These are phyloP conservation scores for Myxozyma monticola DNA, from an alignment of 805 yeast species.

Conservation along the genomic window DNA sequence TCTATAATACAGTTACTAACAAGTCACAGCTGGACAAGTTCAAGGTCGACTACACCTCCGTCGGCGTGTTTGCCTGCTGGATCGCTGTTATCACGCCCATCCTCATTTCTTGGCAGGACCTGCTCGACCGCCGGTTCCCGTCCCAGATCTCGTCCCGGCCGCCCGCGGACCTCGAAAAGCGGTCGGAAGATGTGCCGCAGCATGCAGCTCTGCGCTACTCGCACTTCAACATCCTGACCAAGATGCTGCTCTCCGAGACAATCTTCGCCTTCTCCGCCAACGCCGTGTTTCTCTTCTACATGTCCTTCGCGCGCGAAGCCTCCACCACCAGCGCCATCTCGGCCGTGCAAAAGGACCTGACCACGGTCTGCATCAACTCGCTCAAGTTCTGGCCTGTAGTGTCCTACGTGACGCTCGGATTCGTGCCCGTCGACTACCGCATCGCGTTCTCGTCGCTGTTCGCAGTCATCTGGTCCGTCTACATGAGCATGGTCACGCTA, in stretches of 20 bases:
- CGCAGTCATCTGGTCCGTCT: conserved; percentile 7
- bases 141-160: conserved; percentile 1
- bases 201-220: conserved; percentile 4
- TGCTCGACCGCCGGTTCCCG: conserved; percentile 9
- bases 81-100: conserved; percentile 17
- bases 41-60: conserved; percentile 17
- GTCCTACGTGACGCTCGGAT: conserved; percentile 12
- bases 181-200: too few relatives aligned
- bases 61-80: conserved; percentile 39
- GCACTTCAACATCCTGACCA: conserved; percentile 10
- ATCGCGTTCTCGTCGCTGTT: conserved; percentile 13
- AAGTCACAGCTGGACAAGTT: conserved; percentile 8
- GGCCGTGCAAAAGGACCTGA: conserved; percentile 1
- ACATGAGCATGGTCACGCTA: conserved; percentile 10
- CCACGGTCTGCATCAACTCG: conserved; percentile 6
- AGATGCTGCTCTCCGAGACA: conserved; percentile 10
- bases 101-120: conserved; percentile 9
- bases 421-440: conserved; percentile 9
- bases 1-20: not conserved
- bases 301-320: conserved; percentile 9
- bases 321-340: conserved; percentile 1
- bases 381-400: conserved; percentile 16
- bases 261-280: conserved; percentile 6
- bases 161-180: too few relatives aligned
- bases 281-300: conserved; percentile 7